These are phyloP conservation scores for Phlegmacium glaucopus DNA, from an alignment of 768 basidiomycete genomes.

Conservation along the genomic window DNA sequence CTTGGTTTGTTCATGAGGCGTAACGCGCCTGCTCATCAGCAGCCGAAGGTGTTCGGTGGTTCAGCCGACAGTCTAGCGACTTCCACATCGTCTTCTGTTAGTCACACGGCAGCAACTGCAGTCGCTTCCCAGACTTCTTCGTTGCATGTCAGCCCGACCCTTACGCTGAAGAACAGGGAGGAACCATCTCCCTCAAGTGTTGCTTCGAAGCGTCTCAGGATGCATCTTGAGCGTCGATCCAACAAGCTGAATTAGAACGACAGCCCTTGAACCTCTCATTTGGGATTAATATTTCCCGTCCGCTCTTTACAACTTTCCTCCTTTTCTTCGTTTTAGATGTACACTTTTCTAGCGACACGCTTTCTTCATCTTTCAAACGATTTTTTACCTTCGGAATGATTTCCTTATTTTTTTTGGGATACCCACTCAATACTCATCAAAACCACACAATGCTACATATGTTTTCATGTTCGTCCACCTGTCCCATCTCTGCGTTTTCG, in stretches of 20 bases:
- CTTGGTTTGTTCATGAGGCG: constrained; percentile 59
- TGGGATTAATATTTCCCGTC: constrained; percentile 2
- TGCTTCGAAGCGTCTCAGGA: background rate
- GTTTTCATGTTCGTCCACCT: no score
- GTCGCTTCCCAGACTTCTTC: constrained; percentile 21
- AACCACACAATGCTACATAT: no score
- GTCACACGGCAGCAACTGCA: constrained; percentile 14
- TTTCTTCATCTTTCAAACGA: no score
- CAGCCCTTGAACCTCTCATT: background rate
- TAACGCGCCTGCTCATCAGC: constrained; percentile 42
- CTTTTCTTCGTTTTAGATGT: background rate
- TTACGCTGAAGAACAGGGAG: constrained; percentile 45
- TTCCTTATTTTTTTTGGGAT: no score
- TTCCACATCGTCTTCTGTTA: constrained; percentile 33
- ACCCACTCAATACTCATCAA: no score
- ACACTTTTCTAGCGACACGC: no score
- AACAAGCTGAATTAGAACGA: background rate
- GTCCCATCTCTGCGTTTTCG: no score
- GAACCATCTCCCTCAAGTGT: constrained; percentile 10
- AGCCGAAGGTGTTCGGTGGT: constrained; percentile 65
- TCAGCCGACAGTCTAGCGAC: constrained; percentile 23
- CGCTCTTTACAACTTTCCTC: background rate
- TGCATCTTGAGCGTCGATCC: background rate
- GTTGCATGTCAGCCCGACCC: constrained; percentile 56
- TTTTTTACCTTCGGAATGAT: no score